phyloP scores from a whole-genome alignment of 208 protist genomes.

The Crithidia fasciculata region DNA sequence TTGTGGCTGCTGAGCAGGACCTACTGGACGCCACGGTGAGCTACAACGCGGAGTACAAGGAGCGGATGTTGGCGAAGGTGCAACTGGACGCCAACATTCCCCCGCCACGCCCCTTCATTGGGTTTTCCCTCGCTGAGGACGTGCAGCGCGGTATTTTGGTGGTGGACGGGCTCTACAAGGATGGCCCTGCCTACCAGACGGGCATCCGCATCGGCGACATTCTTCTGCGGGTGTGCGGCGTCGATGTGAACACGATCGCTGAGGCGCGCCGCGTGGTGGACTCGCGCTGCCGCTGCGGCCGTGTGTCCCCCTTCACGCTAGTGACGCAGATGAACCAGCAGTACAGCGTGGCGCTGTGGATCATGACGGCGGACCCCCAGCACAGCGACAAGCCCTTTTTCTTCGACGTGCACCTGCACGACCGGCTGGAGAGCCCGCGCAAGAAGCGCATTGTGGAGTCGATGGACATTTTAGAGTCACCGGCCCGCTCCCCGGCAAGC shows the following conservation, averaged over 20 bases:
- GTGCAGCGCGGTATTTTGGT: slow-evolving; percentile 29
- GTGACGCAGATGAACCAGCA: slow-evolving; percentile 34
- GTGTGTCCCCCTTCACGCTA: slow-evolving; percentile 46
- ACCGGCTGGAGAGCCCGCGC: slow-evolving; percentile 34
- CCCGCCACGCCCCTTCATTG: slow-evolving; percentile 51
- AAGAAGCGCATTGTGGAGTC: slow-evolving; percentile 23
- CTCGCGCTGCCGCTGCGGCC: slow-evolving; percentile 36
- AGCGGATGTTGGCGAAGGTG: slow-evolving; percentile 19
- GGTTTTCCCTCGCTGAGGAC: slow-evolving; percentile 51
- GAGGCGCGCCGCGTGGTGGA: slow-evolving; percentile 39
- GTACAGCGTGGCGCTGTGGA: slow-evolving; percentile 50
- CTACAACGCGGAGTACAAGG: slow-evolving; percentile 42
- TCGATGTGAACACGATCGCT: slow-evolving; percentile 35
- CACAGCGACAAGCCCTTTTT: slow-evolving; percentile 43
- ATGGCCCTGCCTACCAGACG: slow-evolving; percentile 54
- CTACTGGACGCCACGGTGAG: slow-evolving; percentile 28
- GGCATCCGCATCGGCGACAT: slow-evolving; percentile 59
- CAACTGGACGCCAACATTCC: not conserved
- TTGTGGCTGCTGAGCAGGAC: slow-evolving; percentile 14
- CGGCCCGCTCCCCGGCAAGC: not conserved
- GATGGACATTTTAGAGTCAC: slow-evolving; percentile 4
- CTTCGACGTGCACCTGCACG: slow-evolving; percentile 47
- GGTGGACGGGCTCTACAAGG: slow-evolving; percentile 46
- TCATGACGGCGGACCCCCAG: slow-evolving; percentile 59
- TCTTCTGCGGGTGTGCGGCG: slow-evolving; percentile 38